Conservation (phyloP, 2,329 filamentous ascomycete species). For the Alternaria arbusti region DNA sequence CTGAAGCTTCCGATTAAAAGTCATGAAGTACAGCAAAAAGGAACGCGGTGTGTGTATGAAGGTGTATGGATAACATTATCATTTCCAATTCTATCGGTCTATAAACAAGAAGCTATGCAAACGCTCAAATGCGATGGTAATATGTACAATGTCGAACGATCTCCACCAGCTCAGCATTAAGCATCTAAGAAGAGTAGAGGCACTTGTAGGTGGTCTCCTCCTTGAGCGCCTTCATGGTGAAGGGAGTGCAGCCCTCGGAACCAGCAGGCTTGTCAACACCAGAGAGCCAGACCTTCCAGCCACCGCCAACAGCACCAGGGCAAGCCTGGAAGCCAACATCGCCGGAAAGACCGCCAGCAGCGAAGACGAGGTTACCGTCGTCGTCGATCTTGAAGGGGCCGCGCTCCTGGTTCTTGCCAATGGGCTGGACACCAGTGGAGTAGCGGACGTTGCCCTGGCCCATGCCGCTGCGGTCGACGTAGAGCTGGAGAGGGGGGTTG, state of each 20-base stretch:
- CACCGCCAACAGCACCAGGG: conserved; percentile 54
- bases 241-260: conserved; percentile 3
- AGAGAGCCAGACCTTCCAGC: conserved; percentile 41
- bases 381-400: conserved; percentile 57
- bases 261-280: conserved; percentile 28
- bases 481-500: conserved; percentile 58
- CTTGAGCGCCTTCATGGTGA: conserved; percentile 11
- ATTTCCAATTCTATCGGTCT: conserved; percentile 1
- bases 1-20: neutral
- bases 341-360: conserved; percentile 18
- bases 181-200: conserved; percentile 10
- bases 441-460: conserved; percentile 63
- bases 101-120: conserved; percentile 7
- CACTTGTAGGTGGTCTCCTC: conserved; percentile 10
- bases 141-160: conserved; percentile 1
- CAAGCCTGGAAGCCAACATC: conserved; percentile 60
- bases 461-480: conserved; percentile 65
- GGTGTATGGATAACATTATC: neutral
- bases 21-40: neutral
- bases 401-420: conserved; percentile 55
- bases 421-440: conserved; percentile 53
- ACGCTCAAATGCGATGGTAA: conserved; percentile 5
- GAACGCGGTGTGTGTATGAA: neutral
- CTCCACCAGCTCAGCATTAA: neutral
- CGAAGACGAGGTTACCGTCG: conserved; percentile 56